These are phyloP conservation scores for Daldinia decipiens DNA, from an alignment of 495 filamentous ascomycete species.

Conservation along the genomic window DNA sequence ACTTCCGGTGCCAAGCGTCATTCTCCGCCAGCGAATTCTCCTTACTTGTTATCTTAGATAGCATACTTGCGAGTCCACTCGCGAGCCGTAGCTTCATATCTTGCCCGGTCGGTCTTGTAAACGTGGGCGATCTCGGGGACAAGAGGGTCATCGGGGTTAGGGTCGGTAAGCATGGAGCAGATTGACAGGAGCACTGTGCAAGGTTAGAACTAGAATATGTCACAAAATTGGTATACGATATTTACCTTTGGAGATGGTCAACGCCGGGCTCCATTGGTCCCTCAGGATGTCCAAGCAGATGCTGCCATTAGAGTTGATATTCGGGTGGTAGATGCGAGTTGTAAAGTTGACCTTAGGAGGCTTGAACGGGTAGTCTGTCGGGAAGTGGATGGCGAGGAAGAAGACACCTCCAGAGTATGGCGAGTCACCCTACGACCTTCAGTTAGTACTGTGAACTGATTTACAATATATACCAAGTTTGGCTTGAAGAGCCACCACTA, in stretches of 20 bases:
- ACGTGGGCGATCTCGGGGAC: conserved; percentile 99
- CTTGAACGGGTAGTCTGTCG: conserved; percentile 99
- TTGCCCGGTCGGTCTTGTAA: conserved; percentile 97
- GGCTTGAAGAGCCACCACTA: no score
- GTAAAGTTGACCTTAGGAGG: conserved; percentile 99
- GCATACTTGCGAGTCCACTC: conserved; percentile 99
- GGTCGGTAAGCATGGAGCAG: conserved; percentile 99
- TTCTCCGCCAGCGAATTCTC: conserved; percentile 8
- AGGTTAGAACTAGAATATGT: conserved; percentile 7
- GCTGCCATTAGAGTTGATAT: conserved; percentile 99
- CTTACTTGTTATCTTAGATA: conserved; percentile 62
- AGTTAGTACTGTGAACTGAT: conserved; percentile 45
- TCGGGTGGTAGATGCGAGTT: conserved; percentile 98
- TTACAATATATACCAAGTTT: background rate
- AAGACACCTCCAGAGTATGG: conserved; percentile 98
- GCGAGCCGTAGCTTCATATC: conserved; percentile 95
- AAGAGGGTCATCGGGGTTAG: conserved; percentile 97
- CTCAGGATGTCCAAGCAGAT: conserved; percentile 98
- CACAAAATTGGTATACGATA: background rate
- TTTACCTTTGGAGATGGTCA: conserved; percentile 98
- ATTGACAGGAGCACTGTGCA: conserved; percentile 89
- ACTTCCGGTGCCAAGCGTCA: conserved; percentile 21
- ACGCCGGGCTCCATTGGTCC: conserved; percentile 98
- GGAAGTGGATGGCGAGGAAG: conserved; percentile 98
- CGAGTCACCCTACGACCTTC: conserved; percentile 75